A percentile compares a stretch with the other conserved stretches of the same genome.
These are phyloP conservation scores for Leucosporidium yakuticum DNA, from an alignment of 768 basidiomycete species.

Conservation along the genomic window DNA sequence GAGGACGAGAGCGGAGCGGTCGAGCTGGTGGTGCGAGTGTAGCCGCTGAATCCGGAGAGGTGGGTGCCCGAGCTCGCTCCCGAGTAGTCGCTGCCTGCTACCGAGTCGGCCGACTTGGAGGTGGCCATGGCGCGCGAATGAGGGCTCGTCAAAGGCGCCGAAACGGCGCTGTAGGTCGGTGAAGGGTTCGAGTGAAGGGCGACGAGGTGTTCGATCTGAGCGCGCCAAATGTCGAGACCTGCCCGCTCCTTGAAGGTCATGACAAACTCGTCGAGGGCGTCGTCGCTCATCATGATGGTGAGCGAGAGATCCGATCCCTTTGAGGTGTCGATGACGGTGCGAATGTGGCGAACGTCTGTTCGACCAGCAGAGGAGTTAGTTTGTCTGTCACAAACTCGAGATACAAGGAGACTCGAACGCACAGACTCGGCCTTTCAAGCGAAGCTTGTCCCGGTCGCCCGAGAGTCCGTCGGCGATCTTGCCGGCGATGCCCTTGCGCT, in stretches of 20 bases:
- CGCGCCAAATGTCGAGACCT: conserved; percentile 84
- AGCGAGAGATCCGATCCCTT: conserved; percentile 71
- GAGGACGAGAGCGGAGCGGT: conserved; percentile 13
- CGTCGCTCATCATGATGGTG: conserved; percentile 95
- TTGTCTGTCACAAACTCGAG: too few species aligned
- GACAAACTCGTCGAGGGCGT: conserved; percentile 86
- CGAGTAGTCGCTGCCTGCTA: conserved; percentile 10
- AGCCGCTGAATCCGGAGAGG: conserved; percentile 14
- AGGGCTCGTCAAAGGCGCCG: not conserved
- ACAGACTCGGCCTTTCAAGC: conserved; percentile 86
- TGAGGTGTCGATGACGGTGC: conserved; percentile 73
- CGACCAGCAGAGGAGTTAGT: too few species aligned
- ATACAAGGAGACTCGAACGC: too few species aligned
- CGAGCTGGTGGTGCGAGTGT: conserved; percentile 24
- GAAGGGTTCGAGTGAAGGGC: conserved; percentile 28
- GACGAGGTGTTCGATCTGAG: conserved; percentile 72
- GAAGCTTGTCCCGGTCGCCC: conserved; percentile 61
- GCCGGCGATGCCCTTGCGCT: conserved; percentile 67
- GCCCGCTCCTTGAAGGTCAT: conserved; percentile 85
- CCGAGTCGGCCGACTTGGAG: conserved; percentile 2
- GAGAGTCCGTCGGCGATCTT: conserved; percentile 56
- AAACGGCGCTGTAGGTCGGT: conserved; percentile 13
- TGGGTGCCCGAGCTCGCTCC: conserved; percentile 12
- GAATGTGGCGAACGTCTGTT: conserved; percentile 78
- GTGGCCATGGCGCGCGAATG: not conserved